Conservation (phyloP, 1,139 yeast species). For the Pneumocystis sp. region DNA sequence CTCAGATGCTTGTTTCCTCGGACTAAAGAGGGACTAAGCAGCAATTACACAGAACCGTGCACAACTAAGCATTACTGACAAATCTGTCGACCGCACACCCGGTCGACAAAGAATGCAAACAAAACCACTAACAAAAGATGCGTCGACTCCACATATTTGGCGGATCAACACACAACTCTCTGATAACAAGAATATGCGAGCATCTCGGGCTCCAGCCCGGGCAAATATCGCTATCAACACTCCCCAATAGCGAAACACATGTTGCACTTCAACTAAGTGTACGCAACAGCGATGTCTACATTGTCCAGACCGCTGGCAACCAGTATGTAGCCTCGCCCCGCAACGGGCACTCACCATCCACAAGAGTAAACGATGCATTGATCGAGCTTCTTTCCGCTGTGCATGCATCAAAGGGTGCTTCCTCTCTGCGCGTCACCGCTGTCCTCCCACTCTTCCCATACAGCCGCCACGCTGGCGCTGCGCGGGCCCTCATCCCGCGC, state of each 20-base stretch:
- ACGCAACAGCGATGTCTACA: not conserved
- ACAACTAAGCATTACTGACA: too few relatives aligned
- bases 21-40: too few relatives aligned
- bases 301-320: not conserved
- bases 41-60: too few relatives aligned
- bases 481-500: slow-evolving; percentile 47
- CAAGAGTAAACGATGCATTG: slow-evolving; percentile 61
- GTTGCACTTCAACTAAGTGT: not conserved
- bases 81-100: too few relatives aligned
- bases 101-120: not conserved
- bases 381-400: slow-evolving; percentile 81
- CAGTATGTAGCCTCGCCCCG: not conserved
- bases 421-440: slow-evolving; percentile 89
- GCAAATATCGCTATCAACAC: not conserved
- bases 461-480: slow-evolving; percentile 49
- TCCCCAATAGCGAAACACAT: not conserved
- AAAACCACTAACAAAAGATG: not conserved
- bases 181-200: not conserved
- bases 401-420: slow-evolving; percentile 89
- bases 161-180: not conserved
- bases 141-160: not conserved
- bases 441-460: slow-evolving; percentile 93
- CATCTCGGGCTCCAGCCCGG: not conserved
- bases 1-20: too few relatives aligned
- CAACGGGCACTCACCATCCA: too few relatives aligned